Percentiles rank a stretch among this genome's conserved stretches.
Conservation (phyloP, 1,284 basidiomycete species). For the Puccinia novopanici region DNA sequence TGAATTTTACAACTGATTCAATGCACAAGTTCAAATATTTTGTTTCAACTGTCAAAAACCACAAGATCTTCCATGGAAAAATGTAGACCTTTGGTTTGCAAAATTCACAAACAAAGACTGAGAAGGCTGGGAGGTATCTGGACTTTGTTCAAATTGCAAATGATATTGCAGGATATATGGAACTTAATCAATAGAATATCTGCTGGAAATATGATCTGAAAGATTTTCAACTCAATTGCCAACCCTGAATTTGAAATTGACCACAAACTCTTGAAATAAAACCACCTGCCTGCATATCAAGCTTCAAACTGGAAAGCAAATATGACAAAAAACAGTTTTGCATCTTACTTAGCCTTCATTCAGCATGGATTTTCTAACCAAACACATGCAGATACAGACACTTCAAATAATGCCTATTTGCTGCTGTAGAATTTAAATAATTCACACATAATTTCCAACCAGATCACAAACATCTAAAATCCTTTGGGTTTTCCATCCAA, state of each 20-base stretch:
- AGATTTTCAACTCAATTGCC: not conserved
- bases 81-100: not conserved
- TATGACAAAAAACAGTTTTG: not conserved
- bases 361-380: not conserved
- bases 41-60: not conserved
- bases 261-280: not conserved
- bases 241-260: not conserved
- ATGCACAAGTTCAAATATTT: not conserved
- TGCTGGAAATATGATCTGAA: not conserved
- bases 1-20: not conserved
- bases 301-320: not conserved
- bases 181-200: not conserved
- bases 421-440: not conserved
- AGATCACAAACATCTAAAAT: not conserved
- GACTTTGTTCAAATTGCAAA: not conserved
- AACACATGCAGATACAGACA: not conserved
- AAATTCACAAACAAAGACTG: not conserved
- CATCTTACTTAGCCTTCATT: not conserved
- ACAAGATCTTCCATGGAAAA: not conserved
- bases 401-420: not conserved
- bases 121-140: not conserved
- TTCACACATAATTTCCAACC: constrained; percentile 6
- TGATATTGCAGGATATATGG: not conserved
- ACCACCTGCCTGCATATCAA: not conserved
- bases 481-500: constrained; percentile 12